Evolutionary conservation across 1,284 basidiomycete species (phyloP), one percentile per base, ranked within the genome.

Genomic region (Baeospora myosura): DNA sequence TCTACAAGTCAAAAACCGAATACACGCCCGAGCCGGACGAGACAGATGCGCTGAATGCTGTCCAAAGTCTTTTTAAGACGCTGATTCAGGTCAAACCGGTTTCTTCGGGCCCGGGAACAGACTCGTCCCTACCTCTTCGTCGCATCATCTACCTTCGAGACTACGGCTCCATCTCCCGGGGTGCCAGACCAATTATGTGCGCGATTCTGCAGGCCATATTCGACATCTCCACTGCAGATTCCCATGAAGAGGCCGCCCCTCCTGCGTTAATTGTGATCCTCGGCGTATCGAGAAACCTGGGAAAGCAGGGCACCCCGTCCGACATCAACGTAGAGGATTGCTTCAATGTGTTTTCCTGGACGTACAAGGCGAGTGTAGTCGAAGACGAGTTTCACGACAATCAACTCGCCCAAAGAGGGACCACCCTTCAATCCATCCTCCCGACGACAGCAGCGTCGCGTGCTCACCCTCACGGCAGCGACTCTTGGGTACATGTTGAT

Each of bases 101-200:
- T n/a, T n/a, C n/a, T n/a, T n/a, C n/a, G n/a, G n/a, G 28, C 12
- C 26, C 26, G 26, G 28, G 5, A n/a, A n/a, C n/a, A n/a, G n/a
- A n/a, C n/a, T n/a, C n/a, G n/a, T n/a, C n/a, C n/a, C n/a, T n/a
- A n/a, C 28, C 31, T 18, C 7, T 12, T 32, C 22, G 30, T n/a
- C 47, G 47, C 30, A 45, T 48, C 30, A 40, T 45, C 22, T 45
- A 45, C 22, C 28, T 45, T 30, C 29, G 44, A 4, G 44, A 45
- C 32, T 48, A 45, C 35, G 35, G 44, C 11, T 28, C 22, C 18
- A 48, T 48, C 34, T 18, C 28, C 17, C 17, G 5, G 24, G 20
- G 30, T 3, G 44, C 47, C 17, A 42, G 42, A 37, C 46, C 43
- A 4, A 37, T 45, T 17, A 39, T 45, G 7, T 16, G 12, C 3